Evolutionary conservation across 208 protist species (phyloP).

Genomic region (Ichthyophonus hoferi): DNA sequence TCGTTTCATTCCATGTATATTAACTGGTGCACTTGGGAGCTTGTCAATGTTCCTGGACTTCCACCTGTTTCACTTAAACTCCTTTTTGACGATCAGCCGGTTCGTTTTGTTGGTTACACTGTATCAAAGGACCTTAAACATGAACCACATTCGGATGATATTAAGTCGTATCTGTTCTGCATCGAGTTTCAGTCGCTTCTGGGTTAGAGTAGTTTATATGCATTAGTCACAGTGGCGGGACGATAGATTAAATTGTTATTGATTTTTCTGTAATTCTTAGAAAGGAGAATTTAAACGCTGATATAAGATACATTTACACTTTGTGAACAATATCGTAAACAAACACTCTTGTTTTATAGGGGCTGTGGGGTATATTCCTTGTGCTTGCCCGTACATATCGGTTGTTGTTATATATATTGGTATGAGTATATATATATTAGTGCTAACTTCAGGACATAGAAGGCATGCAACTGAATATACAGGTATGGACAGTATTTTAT

Average conservation of each 20-base stretch:
- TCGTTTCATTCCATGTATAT: slow-evolving; percentile 15
- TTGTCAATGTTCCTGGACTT: slow-evolving; percentile 6
- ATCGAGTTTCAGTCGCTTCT: not conserved
- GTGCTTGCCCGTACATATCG: too few relatives aligned
- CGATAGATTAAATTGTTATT: not conserved
- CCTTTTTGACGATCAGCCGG: not conserved
- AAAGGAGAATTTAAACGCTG: too few relatives aligned
- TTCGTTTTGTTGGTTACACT: not conserved
- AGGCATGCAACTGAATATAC: too few relatives aligned
- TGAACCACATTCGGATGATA: not conserved
- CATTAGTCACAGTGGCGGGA: too few relatives aligned
- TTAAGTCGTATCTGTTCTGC: slow-evolving; percentile 10
- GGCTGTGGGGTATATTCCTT: too few relatives aligned
- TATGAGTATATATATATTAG: too few relatives aligned
- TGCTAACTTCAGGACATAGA: too few relatives aligned
- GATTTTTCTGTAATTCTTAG: not conserved
- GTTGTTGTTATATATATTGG: too few relatives aligned
- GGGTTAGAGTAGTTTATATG: not conserved
- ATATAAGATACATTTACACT: too few relatives aligned
- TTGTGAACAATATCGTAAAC: too few relatives aligned
- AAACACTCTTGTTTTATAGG: too few relatives aligned
- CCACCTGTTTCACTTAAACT: not conserved
- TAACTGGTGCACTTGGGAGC: not conserved
- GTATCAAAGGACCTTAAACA: not conserved
- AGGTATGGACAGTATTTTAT: too few relatives aligned